Evolutionary conservation across 2,329 filamentous ascomycete genomes (phyloP).

Genomic region (Fusarium scirpi): DNA sequence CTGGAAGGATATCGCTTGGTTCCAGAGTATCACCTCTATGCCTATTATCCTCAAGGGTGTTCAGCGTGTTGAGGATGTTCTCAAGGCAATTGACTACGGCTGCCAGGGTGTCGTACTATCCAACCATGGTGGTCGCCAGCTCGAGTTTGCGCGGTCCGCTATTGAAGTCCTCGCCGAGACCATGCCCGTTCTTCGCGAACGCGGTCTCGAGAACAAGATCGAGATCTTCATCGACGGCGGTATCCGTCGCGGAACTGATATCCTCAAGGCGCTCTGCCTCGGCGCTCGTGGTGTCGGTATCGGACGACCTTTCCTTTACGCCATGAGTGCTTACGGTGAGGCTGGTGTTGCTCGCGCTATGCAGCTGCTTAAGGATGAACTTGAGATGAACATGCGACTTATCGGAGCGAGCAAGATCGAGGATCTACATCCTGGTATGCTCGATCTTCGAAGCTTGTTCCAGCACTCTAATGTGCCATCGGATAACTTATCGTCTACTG

Average conservation of each 20-base stretch:
- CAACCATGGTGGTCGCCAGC: slow-evolving; percentile 94
- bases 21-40: slow-evolving; percentile 89
- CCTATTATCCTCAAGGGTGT: slow-evolving; percentile 97
- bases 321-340: slow-evolving; percentile 92
- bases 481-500: slow-evolving; percentile 61
- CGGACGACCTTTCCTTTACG: slow-evolving; percentile 92
- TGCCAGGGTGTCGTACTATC: slow-evolving; percentile 92
- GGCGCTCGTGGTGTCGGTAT: slow-evolving; percentile 95
- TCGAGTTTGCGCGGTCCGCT: slow-evolving; percentile 90
- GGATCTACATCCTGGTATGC: slow-evolving; percentile 81
- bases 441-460: slow-evolving; percentile 80
- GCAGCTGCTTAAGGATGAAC: slow-evolving; percentile 92
- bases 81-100: slow-evolving; percentile 83
- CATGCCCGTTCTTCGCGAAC: slow-evolving; percentile 83
- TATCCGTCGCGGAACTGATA: slow-evolving; percentile 89
- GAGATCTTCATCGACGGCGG: slow-evolving; percentile 95
- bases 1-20: slow-evolving; percentile 97
- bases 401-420: slow-evolving; percentile 82
- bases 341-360: slow-evolving; percentile 92
- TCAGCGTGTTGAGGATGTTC: slow-evolving; percentile 93
- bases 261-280: slow-evolving; percentile 93
- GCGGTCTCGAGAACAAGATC: slow-evolving; percentile 79
- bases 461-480: slow-evolving; percentile 63
- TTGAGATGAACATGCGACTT: slow-evolving; percentile 99
- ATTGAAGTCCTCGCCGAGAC: slow-evolving; percentile 94